These are phyloP conservation scores for Lagerstroemia speciosa DNA, from an alignment of 345 rosid species.

Conservation along the genomic window DNA sequence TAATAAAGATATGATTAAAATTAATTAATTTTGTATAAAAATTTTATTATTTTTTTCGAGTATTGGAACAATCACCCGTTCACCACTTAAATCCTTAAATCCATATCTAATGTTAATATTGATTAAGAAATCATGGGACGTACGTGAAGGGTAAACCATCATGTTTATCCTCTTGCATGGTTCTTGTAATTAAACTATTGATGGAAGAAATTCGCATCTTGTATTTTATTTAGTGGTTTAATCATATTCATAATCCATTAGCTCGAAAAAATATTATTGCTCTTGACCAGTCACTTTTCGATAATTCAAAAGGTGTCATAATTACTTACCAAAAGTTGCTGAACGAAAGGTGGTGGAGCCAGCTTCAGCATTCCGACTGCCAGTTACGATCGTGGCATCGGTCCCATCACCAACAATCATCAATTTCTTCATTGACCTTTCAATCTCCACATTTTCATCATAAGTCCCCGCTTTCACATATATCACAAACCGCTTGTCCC, in stretches of 20 bases:
- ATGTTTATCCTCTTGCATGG: not conserved
- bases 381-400: constrained; percentile 59
- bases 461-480: constrained; percentile 72
- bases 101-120: too few species aligned
- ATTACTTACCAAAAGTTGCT: constrained; percentile 66
- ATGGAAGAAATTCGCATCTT: not conserved
- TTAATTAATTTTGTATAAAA: too few species aligned
- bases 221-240: not conserved
- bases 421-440: constrained; percentile 43
- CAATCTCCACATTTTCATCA: constrained; percentile 50
- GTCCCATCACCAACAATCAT: constrained; percentile 84
- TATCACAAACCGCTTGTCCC: constrained; percentile 42
- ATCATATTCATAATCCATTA: not conserved
- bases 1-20: too few species aligned
- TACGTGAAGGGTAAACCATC: too few species aligned
- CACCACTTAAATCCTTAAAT: too few species aligned
- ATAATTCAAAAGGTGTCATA: not conserved
- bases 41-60: too few species aligned
- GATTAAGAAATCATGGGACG: too few species aligned
- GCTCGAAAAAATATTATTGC: not conserved
- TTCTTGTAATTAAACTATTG: not conserved
- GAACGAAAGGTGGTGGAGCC: constrained; percentile 72
- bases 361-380: constrained; percentile 35
- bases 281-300: not conserved
- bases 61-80: too few species aligned